phyloP scores from a whole-genome alignment of 768 basidiomycete species.

The Leccinum variicolor region DNA sequence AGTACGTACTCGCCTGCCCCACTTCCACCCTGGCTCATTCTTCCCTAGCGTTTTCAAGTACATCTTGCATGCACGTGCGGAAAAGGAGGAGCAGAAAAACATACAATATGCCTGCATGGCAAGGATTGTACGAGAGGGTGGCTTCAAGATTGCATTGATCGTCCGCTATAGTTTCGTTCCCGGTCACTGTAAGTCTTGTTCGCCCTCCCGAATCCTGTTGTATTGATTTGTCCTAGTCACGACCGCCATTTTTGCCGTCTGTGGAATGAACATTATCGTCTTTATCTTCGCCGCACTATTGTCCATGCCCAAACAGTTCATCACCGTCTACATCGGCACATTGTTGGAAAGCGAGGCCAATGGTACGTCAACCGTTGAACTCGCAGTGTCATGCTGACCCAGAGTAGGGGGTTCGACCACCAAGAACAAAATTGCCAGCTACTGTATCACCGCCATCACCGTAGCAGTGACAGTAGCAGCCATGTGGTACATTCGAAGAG shows the following conservation, averaged over 20 bases:
- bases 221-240: constrained; percentile 52
- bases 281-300: constrained; percentile 79
- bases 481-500: constrained; percentile 78
- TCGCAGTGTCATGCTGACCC: constrained; percentile 2
- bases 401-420: constrained; percentile 23
- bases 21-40: constrained; percentile 8
- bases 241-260: constrained; percentile 84
- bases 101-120: constrained; percentile 61
- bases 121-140: constrained; percentile 78
- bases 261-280: constrained; percentile 78
- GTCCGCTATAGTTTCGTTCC: constrained; percentile 82
- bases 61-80: constrained; percentile 69
- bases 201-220: not conserved
- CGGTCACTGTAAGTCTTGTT: constrained; percentile 63
- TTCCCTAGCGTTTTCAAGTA: constrained; percentile 73
- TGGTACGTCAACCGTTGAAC: constrained; percentile 12
- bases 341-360: constrained; percentile 52
- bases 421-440: constrained; percentile 62
- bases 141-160: constrained; percentile 79
- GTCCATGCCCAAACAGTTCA: constrained; percentile 87
- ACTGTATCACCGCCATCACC: constrained; percentile 65
- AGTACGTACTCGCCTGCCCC: constrained; percentile 47
- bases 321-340: constrained; percentile 89
- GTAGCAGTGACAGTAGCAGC: constrained; percentile 68
- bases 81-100: constrained; percentile 62